phyloP scores from a whole-genome alignment of 1,139 yeast species.

The Suhomyces wounanorum region DNA sequence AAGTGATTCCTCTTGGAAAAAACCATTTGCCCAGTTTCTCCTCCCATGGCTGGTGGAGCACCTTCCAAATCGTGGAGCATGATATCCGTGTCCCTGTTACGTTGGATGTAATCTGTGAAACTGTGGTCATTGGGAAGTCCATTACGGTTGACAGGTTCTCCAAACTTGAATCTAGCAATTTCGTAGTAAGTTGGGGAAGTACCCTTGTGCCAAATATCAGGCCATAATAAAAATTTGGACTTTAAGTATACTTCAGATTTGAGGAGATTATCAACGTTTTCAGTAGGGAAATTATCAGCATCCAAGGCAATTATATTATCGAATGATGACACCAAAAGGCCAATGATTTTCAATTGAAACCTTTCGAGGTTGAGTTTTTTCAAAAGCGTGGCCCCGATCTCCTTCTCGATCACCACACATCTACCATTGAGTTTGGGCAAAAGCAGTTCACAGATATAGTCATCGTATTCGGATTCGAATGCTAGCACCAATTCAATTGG shows the following conservation, averaged over 20 bases:
- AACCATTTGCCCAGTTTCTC: constrained; percentile 41
- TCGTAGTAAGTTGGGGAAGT: constrained; percentile 20
- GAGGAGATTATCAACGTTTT: constrained; percentile 22
- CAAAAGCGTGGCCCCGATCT: constrained; percentile 32
- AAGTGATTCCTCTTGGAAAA: constrained; percentile 34
- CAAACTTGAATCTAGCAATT: constrained; percentile 22
- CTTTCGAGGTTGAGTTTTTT: constrained; percentile 18
- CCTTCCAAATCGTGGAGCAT: constrained; percentile 37
- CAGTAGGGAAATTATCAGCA: constrained; percentile 26
- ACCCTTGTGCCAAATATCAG: constrained; percentile 28
- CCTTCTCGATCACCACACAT: constrained; percentile 36
- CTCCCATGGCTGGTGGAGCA: constrained; percentile 30
- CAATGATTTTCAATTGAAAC: constrained; percentile 25
- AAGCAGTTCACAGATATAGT: constrained; percentile 19
- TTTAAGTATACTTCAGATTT: constrained; percentile 16
- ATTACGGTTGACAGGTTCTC: constrained; percentile 20
- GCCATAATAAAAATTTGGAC: constrained; percentile 24
- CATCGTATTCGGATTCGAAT: constrained; percentile 22
- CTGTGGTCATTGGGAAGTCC: constrained; percentile 20
- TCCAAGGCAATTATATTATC: constrained; percentile 26
- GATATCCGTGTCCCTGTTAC: constrained; percentile 21
- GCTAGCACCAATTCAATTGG: constrained; percentile 23
- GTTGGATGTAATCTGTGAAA: constrained; percentile 17
- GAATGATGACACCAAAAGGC: constrained; percentile 23
- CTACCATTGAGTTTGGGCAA: constrained; percentile 22